Conservation (phyloP, 2,329 filamentous ascomycete genomes). For the Chaetomiaceae sp. region DNA sequence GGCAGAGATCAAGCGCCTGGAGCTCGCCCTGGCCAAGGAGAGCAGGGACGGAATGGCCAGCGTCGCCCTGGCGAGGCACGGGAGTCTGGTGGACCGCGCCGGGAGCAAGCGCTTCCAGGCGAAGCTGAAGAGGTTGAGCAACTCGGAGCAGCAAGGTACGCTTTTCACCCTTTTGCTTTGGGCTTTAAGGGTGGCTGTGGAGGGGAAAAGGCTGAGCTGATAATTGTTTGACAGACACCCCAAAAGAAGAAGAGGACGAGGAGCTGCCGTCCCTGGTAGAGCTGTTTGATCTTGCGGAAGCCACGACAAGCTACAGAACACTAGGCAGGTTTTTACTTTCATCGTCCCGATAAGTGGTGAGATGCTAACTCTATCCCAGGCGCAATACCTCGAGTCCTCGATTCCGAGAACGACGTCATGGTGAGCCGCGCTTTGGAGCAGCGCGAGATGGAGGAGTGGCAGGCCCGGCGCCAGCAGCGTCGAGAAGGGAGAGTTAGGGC, state of each 20-base stretch:
- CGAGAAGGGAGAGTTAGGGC: slow-evolving; percentile 6
- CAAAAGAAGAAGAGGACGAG: background rate
- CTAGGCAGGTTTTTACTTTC: background rate
- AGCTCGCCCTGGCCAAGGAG: slow-evolving; percentile 32
- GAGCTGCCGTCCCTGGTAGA: no score
- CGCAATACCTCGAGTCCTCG: slow-evolving; percentile 5
- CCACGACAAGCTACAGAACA: slow-evolving; percentile 2
- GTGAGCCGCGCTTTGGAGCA: slow-evolving; percentile 10
- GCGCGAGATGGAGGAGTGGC: slow-evolving; percentile 10
- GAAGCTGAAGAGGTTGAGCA: slow-evolving; percentile 28
- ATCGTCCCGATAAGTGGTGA: no score
- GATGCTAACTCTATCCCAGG: background rate
- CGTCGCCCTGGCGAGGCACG: slow-evolving; percentile 40
- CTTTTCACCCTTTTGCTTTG: background rate
- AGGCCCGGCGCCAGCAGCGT: background rate
- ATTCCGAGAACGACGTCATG: slow-evolving; percentile 7
- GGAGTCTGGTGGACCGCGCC: slow-evolving; percentile 39
- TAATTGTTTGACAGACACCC: background rate
- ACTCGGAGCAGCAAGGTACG: slow-evolving; percentile 14
- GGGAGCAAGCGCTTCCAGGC: slow-evolving; percentile 31
- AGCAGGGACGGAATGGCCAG: slow-evolving; percentile 39
- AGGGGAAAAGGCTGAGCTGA: background rate
- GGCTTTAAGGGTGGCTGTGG: background rate
- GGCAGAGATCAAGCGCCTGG: slow-evolving; percentile 37
- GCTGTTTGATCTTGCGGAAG: background rate